Conservation (phyloP, 768 basidiomycete species). For the Lentinula lateritia region DNA sequence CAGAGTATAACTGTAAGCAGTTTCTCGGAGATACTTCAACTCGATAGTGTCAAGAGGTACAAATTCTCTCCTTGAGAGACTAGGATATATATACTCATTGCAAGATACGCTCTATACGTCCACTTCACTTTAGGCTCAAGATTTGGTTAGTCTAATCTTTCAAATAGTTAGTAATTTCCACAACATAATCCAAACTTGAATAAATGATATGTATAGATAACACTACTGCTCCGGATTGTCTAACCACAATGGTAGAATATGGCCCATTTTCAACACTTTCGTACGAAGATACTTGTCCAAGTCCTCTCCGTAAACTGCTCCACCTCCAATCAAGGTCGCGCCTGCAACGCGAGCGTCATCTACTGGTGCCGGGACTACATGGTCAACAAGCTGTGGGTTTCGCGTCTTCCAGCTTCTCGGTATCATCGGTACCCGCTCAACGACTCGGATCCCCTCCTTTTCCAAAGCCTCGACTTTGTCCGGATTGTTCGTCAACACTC, state of each 20-base stretch:
- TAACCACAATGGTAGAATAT: slow-evolving; percentile 60
- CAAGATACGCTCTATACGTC: no score
- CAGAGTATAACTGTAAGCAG: no score
- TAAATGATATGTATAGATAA: not conserved
- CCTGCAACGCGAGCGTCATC: slow-evolving; percentile 44
- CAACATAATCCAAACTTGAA: no score
- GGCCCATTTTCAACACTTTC: slow-evolving; percentile 96
- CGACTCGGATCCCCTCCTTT: slow-evolving; percentile 74
- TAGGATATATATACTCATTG: no score
- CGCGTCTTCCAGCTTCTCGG: slow-evolving; percentile 78
- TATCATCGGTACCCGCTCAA: slow-evolving; percentile 90
- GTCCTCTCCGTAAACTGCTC: slow-evolving; percentile 74
- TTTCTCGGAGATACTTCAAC: no score
- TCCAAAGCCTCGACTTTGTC: slow-evolving; percentile 90
- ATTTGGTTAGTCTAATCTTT: no score
- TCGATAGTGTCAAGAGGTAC: no score
- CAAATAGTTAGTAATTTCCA: no score
- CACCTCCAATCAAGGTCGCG: slow-evolving; percentile 77
- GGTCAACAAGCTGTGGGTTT: slow-evolving; percentile 23
- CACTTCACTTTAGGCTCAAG: no score
- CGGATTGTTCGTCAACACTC: slow-evolving; percentile 95
- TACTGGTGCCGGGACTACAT: not conserved
- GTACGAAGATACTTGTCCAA: slow-evolving; percentile 93
- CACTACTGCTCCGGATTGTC: slow-evolving; percentile 22
- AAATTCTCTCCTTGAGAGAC: no score